phyloP scores from a whole-genome alignment of 345 rosid genomes.

The Aethionema arabicum region DNA sequence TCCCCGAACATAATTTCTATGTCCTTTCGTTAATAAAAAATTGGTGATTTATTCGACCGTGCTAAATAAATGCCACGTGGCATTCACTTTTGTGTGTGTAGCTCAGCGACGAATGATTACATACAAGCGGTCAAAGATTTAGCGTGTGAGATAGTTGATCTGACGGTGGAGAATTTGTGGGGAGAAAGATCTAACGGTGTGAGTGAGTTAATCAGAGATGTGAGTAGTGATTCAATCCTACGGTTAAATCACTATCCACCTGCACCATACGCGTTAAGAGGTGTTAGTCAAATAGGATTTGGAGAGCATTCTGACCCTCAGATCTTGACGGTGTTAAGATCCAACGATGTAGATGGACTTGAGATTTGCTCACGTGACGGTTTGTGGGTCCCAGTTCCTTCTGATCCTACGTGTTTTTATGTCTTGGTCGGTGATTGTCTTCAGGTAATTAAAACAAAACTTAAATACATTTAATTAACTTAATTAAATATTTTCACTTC shows the following conservation, averaged over 20 bases:
- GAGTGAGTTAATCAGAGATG: constrained; percentile 70
- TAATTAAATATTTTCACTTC: not conserved
- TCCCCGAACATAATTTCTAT: constrained; percentile 23
- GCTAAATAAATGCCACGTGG: constrained; percentile 23
- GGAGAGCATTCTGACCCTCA: constrained; percentile 99
- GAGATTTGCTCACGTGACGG: constrained; percentile 62
- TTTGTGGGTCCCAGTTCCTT: constrained; percentile 73
- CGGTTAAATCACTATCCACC: constrained; percentile 86
- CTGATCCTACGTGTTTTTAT: constrained; percentile 73
- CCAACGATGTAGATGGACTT: constrained; percentile 93
- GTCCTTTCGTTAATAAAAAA: not conserved
- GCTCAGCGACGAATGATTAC: constrained; percentile 69
- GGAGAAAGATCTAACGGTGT: constrained; percentile 50
- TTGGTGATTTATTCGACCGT: constrained; percentile 4
- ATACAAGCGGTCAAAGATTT: constrained; percentile 54
- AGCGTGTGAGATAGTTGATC: constrained; percentile 74
- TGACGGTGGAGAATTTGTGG: constrained; percentile 75
- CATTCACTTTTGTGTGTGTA: constrained; percentile 27
- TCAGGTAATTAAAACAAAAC: constrained; percentile 45
- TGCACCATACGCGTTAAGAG: constrained; percentile 30
- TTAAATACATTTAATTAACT: not conserved
- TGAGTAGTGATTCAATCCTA: constrained; percentile 65
- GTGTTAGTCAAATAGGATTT: constrained; percentile 54
- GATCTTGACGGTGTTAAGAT: constrained; percentile 80
- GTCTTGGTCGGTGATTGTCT: constrained; percentile 85